Evolutionary conservation across 345 rosid species (phyloP), one percentile per base, ranked within the genome.

Genomic region (Aquilaria sinensis): DNA sequence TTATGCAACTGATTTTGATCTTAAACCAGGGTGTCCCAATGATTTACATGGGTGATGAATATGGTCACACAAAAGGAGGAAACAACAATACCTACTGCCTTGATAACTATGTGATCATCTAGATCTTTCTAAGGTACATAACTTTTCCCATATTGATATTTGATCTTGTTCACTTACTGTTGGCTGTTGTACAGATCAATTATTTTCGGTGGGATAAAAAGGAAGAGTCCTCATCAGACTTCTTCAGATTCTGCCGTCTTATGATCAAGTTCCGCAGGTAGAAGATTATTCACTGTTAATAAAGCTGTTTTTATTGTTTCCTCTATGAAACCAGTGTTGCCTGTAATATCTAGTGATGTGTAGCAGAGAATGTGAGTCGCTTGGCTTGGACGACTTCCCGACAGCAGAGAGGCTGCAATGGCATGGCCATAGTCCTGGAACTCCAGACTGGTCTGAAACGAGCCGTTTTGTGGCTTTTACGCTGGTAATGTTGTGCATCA

Each of bases 61-160:
- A 90, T 77, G 98, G 98, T 46, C 98, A 90, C 73, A 88, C 97
- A 5, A 93, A 93, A 82, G 90, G 88, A 12, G 98, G 98, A 62
- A 90, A 93, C 87, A 93, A 88, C 84, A 93, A 90, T 63, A 83
- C 96, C 1, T 93, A 93, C 75, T 93, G 97, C 80, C 98, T 84
- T 68, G 97, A 93, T 77, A 90, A 93, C 77, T 71, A 82, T 83
- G 98, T 93, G 66, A 72, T 61, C 61, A 59, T 74, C 71, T 71
- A 52, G 55, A 16, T 67, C 62, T 47, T 51, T 31, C 49, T 31
- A n/a, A 13, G 53, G 23, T 56, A 63, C 50, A 43, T 62, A 55
- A 43, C 14, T 65, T 61, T 12, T 57, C 29, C 55, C 30, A 34
- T 62, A 56, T 56, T 29, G 9, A 30, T 63, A 13, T 58, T 61